These are phyloP conservation scores for Pythium aquatile DNA, from an alignment of 352 stramenopile species.

Conservation along the genomic window DNA sequence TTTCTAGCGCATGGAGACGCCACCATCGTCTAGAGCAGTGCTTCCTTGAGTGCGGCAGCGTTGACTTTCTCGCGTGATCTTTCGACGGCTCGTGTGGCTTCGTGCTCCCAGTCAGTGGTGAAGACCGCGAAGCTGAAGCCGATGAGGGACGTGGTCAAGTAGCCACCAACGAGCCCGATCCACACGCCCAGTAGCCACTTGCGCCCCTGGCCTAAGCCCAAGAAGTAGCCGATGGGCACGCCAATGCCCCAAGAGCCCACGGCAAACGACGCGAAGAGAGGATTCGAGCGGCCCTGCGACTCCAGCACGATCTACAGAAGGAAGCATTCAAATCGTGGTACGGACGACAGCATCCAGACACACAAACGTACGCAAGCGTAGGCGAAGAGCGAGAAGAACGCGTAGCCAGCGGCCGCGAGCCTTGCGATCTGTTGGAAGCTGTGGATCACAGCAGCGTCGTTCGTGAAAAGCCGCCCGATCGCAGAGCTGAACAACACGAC, in stretches of 20 bases:
- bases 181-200: constrained; percentile 65
- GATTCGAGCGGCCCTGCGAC: constrained; percentile 48
- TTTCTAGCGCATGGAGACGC: too few species aligned
- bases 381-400: constrained; percentile 73
- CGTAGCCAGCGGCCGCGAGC: constrained; percentile 55
- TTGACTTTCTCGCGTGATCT: constrained; percentile 27
- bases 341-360: neutral
- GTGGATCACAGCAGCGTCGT: constrained; percentile 51
- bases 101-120: constrained; percentile 55
- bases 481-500: constrained; percentile 41
- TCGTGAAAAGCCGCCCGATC: constrained; percentile 66
- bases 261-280: constrained; percentile 60
- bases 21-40: too few species aligned
- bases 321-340: constrained; percentile 23
- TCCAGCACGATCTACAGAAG: constrained; percentile 46
- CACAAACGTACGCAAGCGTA: constrained; percentile 49
- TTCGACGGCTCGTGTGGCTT: constrained; percentile 49
- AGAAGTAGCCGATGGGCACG: constrained; percentile 65
- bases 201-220: constrained; percentile 44
- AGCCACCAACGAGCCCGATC: constrained; percentile 66
- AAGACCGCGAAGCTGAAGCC: constrained; percentile 57
- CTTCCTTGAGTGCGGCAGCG: too few species aligned
- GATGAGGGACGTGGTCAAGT: constrained; percentile 71
- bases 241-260: constrained; percentile 70
- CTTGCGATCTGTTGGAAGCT: constrained; percentile 56